Evolutionary conservation across 1,139 yeast species (phyloP), one percentile per base, ranked within the genome.

Genomic region (Saccharomycopsis hybrid): DNA sequence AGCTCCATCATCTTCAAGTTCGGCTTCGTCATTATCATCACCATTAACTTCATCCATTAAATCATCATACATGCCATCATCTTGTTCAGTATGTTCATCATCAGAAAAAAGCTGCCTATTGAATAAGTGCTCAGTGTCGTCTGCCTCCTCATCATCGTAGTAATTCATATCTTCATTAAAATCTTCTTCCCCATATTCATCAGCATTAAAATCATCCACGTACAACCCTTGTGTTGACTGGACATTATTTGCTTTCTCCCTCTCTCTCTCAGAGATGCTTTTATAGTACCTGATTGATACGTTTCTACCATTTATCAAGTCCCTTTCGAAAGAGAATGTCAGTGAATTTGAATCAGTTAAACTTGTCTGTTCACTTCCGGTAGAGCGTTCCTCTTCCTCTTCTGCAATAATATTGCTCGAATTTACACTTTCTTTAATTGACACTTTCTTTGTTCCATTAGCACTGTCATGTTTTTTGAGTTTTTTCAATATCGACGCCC

Each of bases 271-370:
- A 9, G 39, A 36, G 5, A 36, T n/a, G 18, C 39, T 36, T n/a
- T 77, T 77, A 57, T 81, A 80, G 58, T 80, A 81, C 58, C 80
- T 78, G 8, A 80, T 76, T 0, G 85, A 80, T 0, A 81, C 73
- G 54, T 80, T 80, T 57, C 86, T 65, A 2, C 85, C 86, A 28
- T 78, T 77, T 13, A 68, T 69, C 49, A 67, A 66, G 52, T 76
- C 80, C 51, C 72, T 69, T 43, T 79, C 82, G 58, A 81, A 81
- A 0, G 85, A 80, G 58, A 81, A 81, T 51, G 73, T 77, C 1
- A 79, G 74, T 1, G 74, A 66, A 5, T 67, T 58, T 4, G 52
- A 39, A 3, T 31, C 44, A 3, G 46, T 18, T 4, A 49, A 49
- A 4, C 40, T n/a, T 5, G 31, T 33, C 3, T 37, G 31, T 13